phyloP scores from a whole-genome alignment of 2,329 filamentous ascomycete species.

The Hawksworthiomyces lignivorus region DNA sequence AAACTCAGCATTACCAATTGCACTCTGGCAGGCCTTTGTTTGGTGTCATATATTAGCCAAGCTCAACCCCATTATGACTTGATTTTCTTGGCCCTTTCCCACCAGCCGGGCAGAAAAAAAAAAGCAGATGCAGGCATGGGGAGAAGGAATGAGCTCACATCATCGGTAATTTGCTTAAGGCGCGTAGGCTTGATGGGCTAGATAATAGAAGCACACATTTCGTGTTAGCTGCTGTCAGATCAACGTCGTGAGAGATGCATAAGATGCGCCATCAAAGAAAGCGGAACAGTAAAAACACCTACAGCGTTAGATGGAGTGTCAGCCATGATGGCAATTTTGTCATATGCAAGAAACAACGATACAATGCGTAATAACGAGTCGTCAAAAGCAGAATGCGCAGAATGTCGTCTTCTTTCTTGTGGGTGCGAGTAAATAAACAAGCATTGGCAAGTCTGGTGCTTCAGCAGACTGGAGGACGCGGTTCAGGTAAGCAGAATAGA shows the following conservation, averaged over 20 bases:
- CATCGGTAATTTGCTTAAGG: conserved; percentile 76
- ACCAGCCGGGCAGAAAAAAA: neutral
- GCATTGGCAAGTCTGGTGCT: too few species aligned
- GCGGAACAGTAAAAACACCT: neutral
- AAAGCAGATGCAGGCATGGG: too few species aligned
- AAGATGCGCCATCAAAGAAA: too few species aligned
- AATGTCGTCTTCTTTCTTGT: neutral
- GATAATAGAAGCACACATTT: neutral
- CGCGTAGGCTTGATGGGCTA: conserved; percentile 70
- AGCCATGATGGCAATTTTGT: conserved; percentile 11
- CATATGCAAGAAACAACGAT: too few species aligned
- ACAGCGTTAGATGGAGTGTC: conserved; percentile 11
- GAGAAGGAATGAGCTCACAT: conserved; percentile 50
- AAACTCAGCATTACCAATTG: conserved; percentile 63
- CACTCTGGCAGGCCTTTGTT: conserved; percentile 69
- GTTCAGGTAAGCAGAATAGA: neutral
- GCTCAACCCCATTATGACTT: too few species aligned
- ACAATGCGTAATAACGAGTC: too few species aligned
- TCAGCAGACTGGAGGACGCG: too few species aligned
- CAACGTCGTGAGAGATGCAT: too few species aligned
- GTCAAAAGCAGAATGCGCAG: too few species aligned
- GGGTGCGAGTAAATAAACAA: conserved; percentile 5
- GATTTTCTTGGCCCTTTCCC: too few species aligned
- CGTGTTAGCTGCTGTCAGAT: neutral
- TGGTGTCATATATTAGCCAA: too few species aligned